phyloP scores from a whole-genome alignment of 768 basidiomycete genomes.

The Hemileccinum rubropunctum region DNA sequence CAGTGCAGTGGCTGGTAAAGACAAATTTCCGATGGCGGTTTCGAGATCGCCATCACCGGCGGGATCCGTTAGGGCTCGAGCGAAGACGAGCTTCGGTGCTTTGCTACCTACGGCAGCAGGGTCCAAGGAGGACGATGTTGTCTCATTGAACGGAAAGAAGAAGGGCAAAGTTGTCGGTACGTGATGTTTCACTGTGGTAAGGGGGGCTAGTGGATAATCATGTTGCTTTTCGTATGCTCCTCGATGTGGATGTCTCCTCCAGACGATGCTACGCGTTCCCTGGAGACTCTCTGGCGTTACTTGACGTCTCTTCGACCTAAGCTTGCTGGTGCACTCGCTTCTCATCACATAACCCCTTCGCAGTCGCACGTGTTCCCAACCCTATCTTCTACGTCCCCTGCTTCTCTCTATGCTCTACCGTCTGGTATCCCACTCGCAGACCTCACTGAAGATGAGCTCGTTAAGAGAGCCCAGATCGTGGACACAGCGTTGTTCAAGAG shows the following conservation, averaged over 20 bases:
- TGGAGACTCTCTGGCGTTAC: conserved; percentile 88
- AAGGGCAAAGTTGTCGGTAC: conserved; percentile 29
- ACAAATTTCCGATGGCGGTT: conserved; percentile 16
- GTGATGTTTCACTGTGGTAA: conserved; percentile 27
- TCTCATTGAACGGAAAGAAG: conserved; percentile 45
- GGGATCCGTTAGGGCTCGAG: conserved; percentile 46
- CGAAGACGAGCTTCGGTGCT: conserved; percentile 56
- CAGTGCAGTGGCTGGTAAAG: conserved; percentile 20
- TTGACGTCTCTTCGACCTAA: conserved; percentile 89
- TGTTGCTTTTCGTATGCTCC: not conserved
- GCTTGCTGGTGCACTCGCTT: conserved; percentile 69
- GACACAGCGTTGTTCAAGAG: conserved; percentile 95
- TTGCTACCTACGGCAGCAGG: conserved; percentile 33
- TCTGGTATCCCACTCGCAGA: conserved; percentile 62
- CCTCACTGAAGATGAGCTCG: conserved; percentile 79
- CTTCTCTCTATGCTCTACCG: conserved; percentile 77
- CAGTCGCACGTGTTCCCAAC: conserved; percentile 67
- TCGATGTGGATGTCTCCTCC: not conserved
- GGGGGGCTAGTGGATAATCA: not conserved
- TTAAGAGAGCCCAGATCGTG: conserved; percentile 89
- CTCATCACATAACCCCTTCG: conserved; percentile 63
- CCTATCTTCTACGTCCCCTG: conserved; percentile 68
- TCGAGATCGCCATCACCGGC: conserved; percentile 35
- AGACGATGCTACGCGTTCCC: conserved; percentile 66
- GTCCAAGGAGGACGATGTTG: conserved; percentile 62